phyloP scores from a whole-genome alignment of 805 yeast genomes.

The Lipomyces chichibuensis region DNA sequence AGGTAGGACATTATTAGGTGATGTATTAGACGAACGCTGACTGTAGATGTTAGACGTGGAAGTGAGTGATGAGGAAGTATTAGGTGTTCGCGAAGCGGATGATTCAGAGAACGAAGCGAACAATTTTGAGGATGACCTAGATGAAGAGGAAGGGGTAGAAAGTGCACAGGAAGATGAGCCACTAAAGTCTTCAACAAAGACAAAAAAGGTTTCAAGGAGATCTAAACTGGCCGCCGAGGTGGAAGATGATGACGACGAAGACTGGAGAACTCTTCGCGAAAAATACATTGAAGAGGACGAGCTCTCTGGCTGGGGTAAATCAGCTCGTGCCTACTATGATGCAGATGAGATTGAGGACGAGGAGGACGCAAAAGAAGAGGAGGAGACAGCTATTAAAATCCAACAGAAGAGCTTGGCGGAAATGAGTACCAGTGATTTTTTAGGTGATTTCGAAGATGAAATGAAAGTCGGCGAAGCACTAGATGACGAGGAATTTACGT shows the following conservation, averaged over 20 bases:
- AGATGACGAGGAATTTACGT: slow-evolving; percentile 39
- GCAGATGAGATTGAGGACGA: slow-evolving; percentile 60
- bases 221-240: slow-evolving; percentile 48
- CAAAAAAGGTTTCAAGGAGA: neutral
- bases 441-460: slow-evolving; percentile 84
- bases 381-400: slow-evolving; percentile 83
- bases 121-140: slow-evolving; percentile 55
- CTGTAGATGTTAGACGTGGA: slow-evolving; percentile 39
- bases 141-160: slow-evolving; percentile 49
- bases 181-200: slow-evolving; percentile 25
- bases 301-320: slow-evolving; percentile 50
- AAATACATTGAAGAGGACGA: slow-evolving; percentile 26
- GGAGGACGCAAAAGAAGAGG: slow-evolving; percentile 74
- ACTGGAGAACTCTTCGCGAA: slow-evolving; percentile 48
- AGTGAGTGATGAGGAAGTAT: slow-evolving; percentile 62
- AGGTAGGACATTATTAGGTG: slow-evolving; percentile 22
- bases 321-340: slow-evolving; percentile 42
- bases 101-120: slow-evolving; percentile 48
- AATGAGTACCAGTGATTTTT: slow-evolving; percentile 70
- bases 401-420: slow-evolving; percentile 81
- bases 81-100: slow-evolving; percentile 47
- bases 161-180: slow-evolving; percentile 53
- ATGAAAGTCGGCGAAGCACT: slow-evolving; percentile 56
- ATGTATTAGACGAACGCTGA: neutral
- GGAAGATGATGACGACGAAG: slow-evolving; percentile 55